A percentile compares a stretch with the other conserved stretches of the same genome.
Conservation (phyloP, 768 basidiomycete genomes). For the Rhodotorula toruloides region DNA sequence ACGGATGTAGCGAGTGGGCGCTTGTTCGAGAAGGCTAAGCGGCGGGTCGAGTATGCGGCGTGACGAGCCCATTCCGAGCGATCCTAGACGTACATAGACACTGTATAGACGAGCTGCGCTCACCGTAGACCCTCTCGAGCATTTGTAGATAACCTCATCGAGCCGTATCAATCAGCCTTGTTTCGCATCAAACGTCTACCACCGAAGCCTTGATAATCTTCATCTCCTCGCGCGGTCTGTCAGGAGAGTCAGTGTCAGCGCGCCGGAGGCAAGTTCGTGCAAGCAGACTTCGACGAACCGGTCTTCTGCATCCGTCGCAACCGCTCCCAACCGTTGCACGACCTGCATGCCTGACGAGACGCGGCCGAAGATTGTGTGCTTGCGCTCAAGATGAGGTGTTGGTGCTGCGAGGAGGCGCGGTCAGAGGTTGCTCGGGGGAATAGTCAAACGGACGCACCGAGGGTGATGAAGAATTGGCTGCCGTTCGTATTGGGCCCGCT, state of each 20-base stretch:
- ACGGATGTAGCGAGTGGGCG: neutral
- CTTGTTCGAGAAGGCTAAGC: neutral
- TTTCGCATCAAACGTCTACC: constrained; percentile 43
- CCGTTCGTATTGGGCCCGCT: constrained; percentile 51
- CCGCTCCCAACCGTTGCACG: constrained; percentile 82
- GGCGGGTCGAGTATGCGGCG: neutral
- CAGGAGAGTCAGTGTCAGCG: neutral
- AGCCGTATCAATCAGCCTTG: no score
- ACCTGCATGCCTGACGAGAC: constrained; percentile 88
- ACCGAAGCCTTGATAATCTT: constrained; percentile 75
- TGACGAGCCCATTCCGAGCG: neutral
- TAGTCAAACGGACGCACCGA: constrained; percentile 32
- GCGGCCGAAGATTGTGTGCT: constrained; percentile 61
- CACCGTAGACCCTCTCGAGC: no score
- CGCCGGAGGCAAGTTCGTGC: constrained; percentile 6
- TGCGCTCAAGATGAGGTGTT: constrained; percentile 47
- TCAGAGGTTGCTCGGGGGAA: constrained; percentile 11
- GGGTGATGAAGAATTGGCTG: constrained; percentile 45
- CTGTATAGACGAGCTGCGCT: neutral
- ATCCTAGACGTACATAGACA: neutral
- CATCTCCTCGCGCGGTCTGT: constrained; percentile 67
- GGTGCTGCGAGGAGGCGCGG: constrained; percentile 13
- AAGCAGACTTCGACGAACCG: constrained; percentile 53
- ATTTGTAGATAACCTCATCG: no score
- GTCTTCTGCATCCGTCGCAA: constrained; percentile 82